Percentiles rank a stretch among this genome's conserved stretches.
Evolutionary conservation across 441 rosid genomes (phyloP).

Genomic region (Croton laevigatus): DNA sequence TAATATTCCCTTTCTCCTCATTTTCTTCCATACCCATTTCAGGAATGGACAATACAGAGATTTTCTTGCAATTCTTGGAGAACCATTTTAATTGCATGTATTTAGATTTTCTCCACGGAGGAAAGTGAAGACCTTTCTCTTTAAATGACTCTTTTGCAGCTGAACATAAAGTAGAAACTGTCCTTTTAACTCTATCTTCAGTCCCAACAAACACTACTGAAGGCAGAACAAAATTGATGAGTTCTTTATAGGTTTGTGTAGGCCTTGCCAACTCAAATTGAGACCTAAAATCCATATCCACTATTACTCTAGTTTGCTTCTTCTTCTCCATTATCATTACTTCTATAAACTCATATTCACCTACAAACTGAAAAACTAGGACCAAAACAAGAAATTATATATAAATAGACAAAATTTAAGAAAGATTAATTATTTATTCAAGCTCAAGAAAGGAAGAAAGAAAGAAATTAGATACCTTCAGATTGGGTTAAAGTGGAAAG

Average conservation of each 20-base stretch:
- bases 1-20: neutral
- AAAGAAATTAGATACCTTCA: conserved; percentile 31
- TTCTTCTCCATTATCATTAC: conserved; percentile 27
- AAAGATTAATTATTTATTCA: neutral
- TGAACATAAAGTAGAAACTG: conserved; percentile 43
- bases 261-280: conserved; percentile 54
- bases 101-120: conserved; percentile 60
- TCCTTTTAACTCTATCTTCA: conserved; percentile 41
- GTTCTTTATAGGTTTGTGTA: conserved; percentile 35
- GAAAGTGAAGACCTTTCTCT: conserved; percentile 43
- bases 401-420: neutral
- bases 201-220: conserved; percentile 34
- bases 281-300: conserved; percentile 51
- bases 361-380: conserved; percentile 26
- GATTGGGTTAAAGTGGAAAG: conserved; percentile 30
- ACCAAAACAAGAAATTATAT: neutral
- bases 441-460: neutral
- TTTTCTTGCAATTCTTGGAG: conserved; percentile 39
- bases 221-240: conserved; percentile 35
- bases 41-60: conserved; percentile 17
- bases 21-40: conserved; percentile 5
- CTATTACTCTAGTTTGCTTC: conserved; percentile 33
- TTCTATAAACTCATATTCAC: conserved; percentile 45
- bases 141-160: conserved; percentile 49
- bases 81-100: conserved; percentile 70